Evolutionary conservation across 139 green algal genomes (phyloP).

Genomic region (Coelastrella sp.): DNA sequence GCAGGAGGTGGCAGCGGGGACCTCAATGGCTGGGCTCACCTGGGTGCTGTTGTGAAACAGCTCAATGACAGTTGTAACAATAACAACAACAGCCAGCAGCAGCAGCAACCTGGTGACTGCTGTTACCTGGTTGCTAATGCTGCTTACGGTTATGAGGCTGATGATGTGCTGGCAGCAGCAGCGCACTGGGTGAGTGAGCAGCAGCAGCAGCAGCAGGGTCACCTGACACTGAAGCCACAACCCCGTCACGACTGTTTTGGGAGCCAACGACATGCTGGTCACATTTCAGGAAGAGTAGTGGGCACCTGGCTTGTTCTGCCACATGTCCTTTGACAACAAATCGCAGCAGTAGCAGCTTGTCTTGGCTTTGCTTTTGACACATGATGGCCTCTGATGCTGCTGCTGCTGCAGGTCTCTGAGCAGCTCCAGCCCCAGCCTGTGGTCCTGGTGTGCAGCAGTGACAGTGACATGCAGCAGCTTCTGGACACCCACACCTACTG

Average conservation of each 20-base stretch:
- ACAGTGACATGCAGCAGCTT: slow-evolving; percentile 45
- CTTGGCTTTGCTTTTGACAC: not conserved
- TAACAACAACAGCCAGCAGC: not conserved
- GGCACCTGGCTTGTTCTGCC: not conserved
- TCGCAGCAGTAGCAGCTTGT: not conserved
- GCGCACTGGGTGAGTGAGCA: slow-evolving; percentile 24
- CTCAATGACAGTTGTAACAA: not conserved
- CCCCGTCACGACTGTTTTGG: not conserved
- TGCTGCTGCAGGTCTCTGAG: not conserved
- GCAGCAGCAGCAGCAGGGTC: not conserved
- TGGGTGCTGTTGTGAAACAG: not conserved
- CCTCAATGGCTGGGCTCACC: not conserved
- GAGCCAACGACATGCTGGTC: too few relatives aligned
- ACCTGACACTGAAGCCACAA: not conserved
- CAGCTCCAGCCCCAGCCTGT: not conserved
- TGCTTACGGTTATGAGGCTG: slow-evolving; percentile 29
- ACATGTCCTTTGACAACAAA: not conserved
- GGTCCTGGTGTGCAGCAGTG: slow-evolving; percentile 22
- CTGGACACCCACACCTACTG: slow-evolving; percentile 16
- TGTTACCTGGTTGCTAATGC: not conserved
- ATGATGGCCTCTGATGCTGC: not conserved
- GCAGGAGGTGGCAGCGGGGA: not conserved
- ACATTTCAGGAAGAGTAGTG: too few relatives aligned
- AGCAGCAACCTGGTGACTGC: not conserved
- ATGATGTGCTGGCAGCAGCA: slow-evolving; percentile 37